Base-by-base conservation (phyloP, 371 early-diverging fungal species). In the Mortierella sp. region DNA sequence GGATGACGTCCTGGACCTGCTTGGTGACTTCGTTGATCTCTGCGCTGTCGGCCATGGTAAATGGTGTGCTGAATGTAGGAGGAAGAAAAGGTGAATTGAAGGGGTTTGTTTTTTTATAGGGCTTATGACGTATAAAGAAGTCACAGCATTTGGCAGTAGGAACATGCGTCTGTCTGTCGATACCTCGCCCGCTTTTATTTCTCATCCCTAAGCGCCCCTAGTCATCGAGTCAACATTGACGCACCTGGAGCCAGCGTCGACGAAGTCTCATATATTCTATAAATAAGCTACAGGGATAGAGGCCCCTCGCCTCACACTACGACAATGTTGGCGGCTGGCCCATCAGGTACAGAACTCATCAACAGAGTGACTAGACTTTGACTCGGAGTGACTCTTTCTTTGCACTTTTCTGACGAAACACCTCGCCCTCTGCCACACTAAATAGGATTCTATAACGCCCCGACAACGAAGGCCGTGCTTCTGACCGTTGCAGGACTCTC, bases 401-500 rank as follows among this genome's bases (percentile, higher is more conserved):
- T 27, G 42, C 56, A 51, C 26, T 21, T 41, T 11, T 30, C 46
- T 23, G n/a, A 27, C 43, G 6, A 27, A 14, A 4, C 9, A 57
- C 15, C 12, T 14, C 28, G 15, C 14, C 17, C 19, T 5, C 21
- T 37, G 41, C 41, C 51, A 24, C 24, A 14, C 17, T 26, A 15
- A 17, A 42, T 65, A 89, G 89, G 89, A 28, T 86, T 89, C 61
- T 86, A 89, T 56, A 90, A 90, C 76, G 90, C 89, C 17, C 92
- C 92, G 8, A 84, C 84, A 31, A 87, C 90, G 43, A 91, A 92
- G 73, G 83, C 86, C 14, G 50, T 90, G 53, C 75, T 91, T 17
- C 48, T 90, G 24, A 79, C 81, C 43, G 78, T 89, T 30, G 89
- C 88, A 2, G 66, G 80, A 23, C 82, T 83, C 37, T 86, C 90